These are phyloP conservation scores for Brassica balearica DNA, from an alignment of 441 rosid species.

Conservation along the genomic window DNA sequence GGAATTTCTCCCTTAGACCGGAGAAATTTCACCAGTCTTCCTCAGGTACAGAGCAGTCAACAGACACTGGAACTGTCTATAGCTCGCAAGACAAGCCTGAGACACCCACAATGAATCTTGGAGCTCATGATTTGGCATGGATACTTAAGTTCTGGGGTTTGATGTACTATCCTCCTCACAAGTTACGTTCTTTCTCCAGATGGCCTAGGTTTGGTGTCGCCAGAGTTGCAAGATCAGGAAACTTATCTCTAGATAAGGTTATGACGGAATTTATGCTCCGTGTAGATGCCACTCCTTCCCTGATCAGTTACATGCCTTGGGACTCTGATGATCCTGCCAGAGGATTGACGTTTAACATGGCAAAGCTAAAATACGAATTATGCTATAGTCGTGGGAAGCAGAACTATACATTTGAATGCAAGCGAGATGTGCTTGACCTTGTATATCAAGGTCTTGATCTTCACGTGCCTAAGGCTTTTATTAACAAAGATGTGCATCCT, in stretches of 20 bases:
- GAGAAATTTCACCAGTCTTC: constrained; percentile 55
- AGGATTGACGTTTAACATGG: constrained; percentile 82
- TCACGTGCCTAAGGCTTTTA: constrained; percentile 78
- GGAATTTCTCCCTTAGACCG: constrained; percentile 85
- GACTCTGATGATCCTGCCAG: constrained; percentile 96
- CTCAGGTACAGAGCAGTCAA: constrained; percentile 45
- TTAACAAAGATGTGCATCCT: constrained; percentile 66
- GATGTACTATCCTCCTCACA: constrained; percentile 95
- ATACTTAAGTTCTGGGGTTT: constrained; percentile 77
- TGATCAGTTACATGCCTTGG: constrained; percentile 78
- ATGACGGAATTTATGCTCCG: constrained; percentile 98
- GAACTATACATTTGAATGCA: constrained; percentile 87
- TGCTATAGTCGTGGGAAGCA: constrained; percentile 90
- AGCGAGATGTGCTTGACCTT: constrained; percentile 93
- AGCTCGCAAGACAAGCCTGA: constrained; percentile 56
- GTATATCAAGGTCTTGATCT: constrained; percentile 97
- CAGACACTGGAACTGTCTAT: constrained; percentile 47
- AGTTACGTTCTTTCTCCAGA: constrained; percentile 88
- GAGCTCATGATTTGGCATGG: constrained; percentile 99
- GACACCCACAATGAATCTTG: constrained; percentile 78
- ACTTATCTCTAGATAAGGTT: constrained; percentile 89
- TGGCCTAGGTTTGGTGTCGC: constrained; percentile 98
- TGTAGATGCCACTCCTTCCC: constrained; percentile 76
- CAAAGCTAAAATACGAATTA: constrained; percentile 86
- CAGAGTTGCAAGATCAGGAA: constrained; percentile 84